Conservation (phyloP, 208 protist species). For the Trichomonas vaginalis region DNA sequence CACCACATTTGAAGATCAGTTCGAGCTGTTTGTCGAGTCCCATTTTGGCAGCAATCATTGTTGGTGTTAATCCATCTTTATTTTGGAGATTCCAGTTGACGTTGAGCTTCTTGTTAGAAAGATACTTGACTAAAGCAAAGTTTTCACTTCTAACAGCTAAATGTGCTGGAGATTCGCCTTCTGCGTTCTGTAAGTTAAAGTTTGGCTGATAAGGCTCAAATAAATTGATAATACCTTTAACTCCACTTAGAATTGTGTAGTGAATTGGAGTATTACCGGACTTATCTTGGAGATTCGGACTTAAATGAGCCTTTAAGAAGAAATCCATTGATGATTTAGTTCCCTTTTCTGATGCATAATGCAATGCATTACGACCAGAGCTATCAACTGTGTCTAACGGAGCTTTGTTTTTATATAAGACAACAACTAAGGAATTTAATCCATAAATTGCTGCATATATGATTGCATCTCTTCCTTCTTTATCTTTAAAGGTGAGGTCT, state of each 20-base stretch:
- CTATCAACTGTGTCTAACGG: not conserved
- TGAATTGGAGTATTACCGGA: not conserved
- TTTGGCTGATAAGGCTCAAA: not conserved
- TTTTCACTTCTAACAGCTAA: not conserved
- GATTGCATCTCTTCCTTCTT: not conserved
- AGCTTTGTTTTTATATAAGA: not conserved
- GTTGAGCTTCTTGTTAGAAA: not conserved
- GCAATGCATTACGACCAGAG: not conserved
- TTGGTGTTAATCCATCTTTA: not conserved
- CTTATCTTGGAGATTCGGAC: not conserved
- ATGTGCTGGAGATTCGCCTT: not conserved
- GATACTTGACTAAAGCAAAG: not conserved
- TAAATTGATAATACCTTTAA: not conserved
- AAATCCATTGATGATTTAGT: not conserved
- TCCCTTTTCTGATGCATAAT: not conserved
- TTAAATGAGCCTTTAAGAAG: not conserved
- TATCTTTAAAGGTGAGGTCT: not conserved
- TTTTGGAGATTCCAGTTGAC: not conserved
- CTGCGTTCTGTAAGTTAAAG: not conserved
- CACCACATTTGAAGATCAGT: not conserved
- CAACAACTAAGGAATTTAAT: not conserved
- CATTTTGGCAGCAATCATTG: not conserved
- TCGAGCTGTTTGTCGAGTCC: not conserved
- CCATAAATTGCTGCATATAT: not conserved
- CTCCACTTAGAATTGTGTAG: not conserved